Evolutionary conservation across 2,329 filamentous ascomycete genomes (phyloP).

Genomic region (Colletotrichum sp.): DNA sequence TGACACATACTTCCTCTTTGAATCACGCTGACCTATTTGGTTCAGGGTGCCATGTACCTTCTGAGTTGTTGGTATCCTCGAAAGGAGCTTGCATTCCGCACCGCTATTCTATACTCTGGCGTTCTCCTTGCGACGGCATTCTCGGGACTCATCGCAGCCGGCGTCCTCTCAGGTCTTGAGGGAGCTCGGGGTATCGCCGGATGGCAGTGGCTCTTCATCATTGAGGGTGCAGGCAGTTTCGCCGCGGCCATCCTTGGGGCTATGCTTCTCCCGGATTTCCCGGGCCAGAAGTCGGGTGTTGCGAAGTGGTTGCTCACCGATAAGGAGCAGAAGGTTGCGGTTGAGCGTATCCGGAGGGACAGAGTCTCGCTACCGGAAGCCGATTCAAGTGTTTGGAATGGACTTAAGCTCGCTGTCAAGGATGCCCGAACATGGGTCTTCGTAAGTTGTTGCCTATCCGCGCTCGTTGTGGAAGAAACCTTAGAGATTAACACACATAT

Average conservation of each 20-base stretch:
- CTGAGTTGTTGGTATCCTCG: conserved; percentile 72
- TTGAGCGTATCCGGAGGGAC: conserved; percentile 16
- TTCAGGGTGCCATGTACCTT: conserved; percentile 50
- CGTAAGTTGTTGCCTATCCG: background rate
- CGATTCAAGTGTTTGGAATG: conserved; percentile 10
- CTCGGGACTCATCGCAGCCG: conserved; percentile 23
- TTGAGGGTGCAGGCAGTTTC: background rate
- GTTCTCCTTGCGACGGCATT: background rate
- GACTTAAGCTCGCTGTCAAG: conserved; percentile 23
- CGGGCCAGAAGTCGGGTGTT: background rate
- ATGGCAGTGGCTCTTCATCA: conserved; percentile 1
- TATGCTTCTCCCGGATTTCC: conserved; percentile 6
- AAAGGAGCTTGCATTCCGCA: conserved; percentile 66
- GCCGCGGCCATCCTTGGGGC: background rate
- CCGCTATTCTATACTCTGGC: background rate
- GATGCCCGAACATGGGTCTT: conserved; percentile 29
- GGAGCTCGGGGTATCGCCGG: background rate
- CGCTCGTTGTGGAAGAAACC: background rate
- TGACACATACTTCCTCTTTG: background rate
- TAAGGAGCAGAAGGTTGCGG: conserved; percentile 11
- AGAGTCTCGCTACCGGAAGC: conserved; percentile 24
- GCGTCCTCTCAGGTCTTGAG: background rate
- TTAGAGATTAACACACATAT: background rate
- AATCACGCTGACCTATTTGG: background rate
- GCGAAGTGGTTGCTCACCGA: background rate